Evolutionary conservation across 2,329 filamentous ascomycete species (phyloP).

Genomic region (Fusarium sp.): DNA sequence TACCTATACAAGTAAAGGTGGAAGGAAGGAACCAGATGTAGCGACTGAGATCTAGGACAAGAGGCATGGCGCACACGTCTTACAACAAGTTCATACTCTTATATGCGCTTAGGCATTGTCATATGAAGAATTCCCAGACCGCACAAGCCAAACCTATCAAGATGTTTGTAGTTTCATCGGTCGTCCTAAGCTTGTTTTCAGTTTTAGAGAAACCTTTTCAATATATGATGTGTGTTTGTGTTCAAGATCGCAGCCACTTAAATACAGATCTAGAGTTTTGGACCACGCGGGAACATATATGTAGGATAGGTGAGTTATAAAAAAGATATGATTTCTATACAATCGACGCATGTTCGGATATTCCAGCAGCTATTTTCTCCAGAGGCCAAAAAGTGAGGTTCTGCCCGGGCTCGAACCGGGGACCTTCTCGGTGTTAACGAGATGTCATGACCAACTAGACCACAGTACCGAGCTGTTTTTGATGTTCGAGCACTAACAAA

Average conservation of each 20-base stretch:
- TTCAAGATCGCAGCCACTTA: neutral
- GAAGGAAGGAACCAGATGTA: neutral
- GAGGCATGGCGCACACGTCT: neutral
- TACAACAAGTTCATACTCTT: neutral
- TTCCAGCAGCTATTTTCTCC: neutral
- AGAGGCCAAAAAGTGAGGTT: neutral
- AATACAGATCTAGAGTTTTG: neutral
- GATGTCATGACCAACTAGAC: neutral
- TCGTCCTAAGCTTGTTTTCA: neutral
- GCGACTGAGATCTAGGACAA: too few relatives aligned
- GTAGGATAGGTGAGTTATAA: neutral
- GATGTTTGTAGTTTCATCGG: neutral
- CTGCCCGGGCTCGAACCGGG: neutral
- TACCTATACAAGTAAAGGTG: neutral
- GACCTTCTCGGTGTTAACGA: neutral
- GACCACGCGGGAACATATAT: too few relatives aligned
- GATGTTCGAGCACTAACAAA: neutral
- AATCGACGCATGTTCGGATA: too few relatives aligned
- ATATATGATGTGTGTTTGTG: neutral
- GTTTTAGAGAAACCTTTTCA: neutral
- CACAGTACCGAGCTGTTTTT: neutral
- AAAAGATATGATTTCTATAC: neutral
- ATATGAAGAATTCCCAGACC: neutral
- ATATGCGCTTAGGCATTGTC: neutral
- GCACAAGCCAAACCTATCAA: neutral